phyloP scores from a whole-genome alignment of 768 basidiomycete species.

The Calocybe indica region DNA sequence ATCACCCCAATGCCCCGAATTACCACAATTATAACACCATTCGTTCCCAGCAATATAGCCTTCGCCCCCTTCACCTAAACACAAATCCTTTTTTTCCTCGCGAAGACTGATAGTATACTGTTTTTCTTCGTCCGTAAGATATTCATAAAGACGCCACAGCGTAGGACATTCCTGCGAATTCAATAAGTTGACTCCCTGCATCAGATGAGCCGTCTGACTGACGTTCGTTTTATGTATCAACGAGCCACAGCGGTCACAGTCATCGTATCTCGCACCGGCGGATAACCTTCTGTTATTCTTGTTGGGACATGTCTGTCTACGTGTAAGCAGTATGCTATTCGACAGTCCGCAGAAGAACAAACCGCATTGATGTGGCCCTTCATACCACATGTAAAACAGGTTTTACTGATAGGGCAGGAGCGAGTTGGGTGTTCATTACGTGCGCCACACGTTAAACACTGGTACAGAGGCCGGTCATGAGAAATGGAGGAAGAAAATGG shows the following conservation, averaged over 20 bases:
- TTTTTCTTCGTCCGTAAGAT: slow-evolving; percentile 52
- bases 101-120: slow-evolving; percentile 36
- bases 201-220: slow-evolving; percentile 12
- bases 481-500: slow-evolving; percentile 1
- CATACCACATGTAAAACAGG: slow-evolving; percentile 78
- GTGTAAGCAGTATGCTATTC: neutral
- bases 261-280: slow-evolving; percentile 26
- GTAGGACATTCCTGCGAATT: slow-evolving; percentile 70
- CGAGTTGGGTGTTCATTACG: slow-evolving; percentile 75
- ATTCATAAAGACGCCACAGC: slow-evolving; percentile 76
- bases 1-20: slow-evolving; percentile 71
- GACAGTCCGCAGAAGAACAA: slow-evolving; percentile 11
- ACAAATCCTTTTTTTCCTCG: slow-evolving; percentile 40
- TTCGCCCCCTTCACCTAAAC: slow-evolving; percentile 68
- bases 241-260: slow-evolving; percentile 70
- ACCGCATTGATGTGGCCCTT: slow-evolving; percentile 76
- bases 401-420: slow-evolving; percentile 76
- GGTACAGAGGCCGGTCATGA: neutral
- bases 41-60: slow-evolving; percentile 68
- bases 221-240: slow-evolving; percentile 60
- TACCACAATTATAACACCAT: slow-evolving; percentile 83
- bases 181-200: neutral
- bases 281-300: slow-evolving; percentile 19
- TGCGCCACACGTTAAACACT: slow-evolving; percentile 81
- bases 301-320: slow-evolving; percentile 64